Conservation (phyloP, 2,329 filamentous ascomycete species). For the Aureobasidium sp. region DNA sequence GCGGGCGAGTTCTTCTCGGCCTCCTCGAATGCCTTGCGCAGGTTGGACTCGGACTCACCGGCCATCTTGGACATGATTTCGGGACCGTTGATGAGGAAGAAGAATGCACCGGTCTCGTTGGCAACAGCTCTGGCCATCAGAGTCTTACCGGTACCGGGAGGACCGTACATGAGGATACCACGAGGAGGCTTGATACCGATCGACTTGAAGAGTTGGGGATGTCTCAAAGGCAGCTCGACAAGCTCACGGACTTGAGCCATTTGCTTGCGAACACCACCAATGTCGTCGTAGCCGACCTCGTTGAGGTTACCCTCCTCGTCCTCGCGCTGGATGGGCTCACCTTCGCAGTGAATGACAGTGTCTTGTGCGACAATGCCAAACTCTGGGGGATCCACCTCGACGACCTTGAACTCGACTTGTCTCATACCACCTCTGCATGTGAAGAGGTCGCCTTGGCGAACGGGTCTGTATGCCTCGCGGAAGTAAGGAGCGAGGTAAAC, state of each 20-base stretch:
- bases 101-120: conserved; percentile 98
- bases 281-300: conserved; percentile 98
- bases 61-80: conserved; percentile 99
- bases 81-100: conserved; percentile 98
- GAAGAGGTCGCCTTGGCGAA: conserved; percentile 95
- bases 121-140: conserved; percentile 97
- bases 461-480: conserved; percentile 95
- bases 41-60: conserved; percentile 95
- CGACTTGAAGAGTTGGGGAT: conserved; percentile 98
- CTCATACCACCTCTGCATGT: conserved; percentile 97
- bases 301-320: conserved; percentile 99
- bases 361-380: conserved; percentile 98
- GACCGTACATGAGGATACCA: conserved; percentile 88
- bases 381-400: conserved; percentile 96
- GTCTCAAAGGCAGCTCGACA: conserved; percentile 91
- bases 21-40: conserved; percentile 98
- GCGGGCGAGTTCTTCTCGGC: conserved; percentile 98
- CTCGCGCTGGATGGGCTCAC: conserved; percentile 91
- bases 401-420: conserved; percentile 99
- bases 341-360: conserved; percentile 97
- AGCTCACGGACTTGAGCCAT: conserved; percentile 99
- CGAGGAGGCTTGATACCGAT: conserved; percentile 99
- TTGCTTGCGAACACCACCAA: conserved; percentile 98
- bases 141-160: conserved; percentile 98
- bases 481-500: conserved; percentile 99